phyloP scores from a whole-genome alignment of 768 basidiomycete genomes.

The Pleurotus salmoneostramineus region DNA sequence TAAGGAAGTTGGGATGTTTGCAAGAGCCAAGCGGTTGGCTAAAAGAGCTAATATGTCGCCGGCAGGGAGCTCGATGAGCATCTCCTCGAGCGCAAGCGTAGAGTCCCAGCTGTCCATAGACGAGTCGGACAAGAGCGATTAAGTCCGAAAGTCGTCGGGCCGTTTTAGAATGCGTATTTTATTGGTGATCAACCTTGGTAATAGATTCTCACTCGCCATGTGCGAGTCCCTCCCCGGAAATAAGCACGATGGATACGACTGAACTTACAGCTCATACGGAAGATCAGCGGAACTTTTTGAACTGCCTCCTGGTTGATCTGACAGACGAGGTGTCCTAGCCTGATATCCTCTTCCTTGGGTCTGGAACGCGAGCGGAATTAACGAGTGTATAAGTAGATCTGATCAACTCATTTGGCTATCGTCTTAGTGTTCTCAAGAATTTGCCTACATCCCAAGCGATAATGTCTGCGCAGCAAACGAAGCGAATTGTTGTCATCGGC shows the following conservation, averaged over 20 bases:
- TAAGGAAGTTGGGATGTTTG: constrained; percentile 82
- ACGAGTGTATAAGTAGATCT: too few species aligned
- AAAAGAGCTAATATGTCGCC: constrained; percentile 21
- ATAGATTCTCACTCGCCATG: background rate
- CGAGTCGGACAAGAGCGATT: constrained; percentile 4
- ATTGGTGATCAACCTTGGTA: background rate
- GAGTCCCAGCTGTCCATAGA: background rate
- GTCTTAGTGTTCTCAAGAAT: background rate
- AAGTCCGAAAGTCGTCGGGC: background rate
- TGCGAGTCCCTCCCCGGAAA: too few species aligned
- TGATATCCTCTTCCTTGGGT: too few species aligned
- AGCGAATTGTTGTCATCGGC: constrained; percentile 32
- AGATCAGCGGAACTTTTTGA: background rate
- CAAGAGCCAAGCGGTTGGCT: constrained; percentile 73
- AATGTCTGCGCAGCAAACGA: constrained; percentile 10
- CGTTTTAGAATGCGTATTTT: background rate
- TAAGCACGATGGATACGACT: background rate
- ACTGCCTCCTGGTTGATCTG: too few species aligned
- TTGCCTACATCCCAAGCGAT: background rate
- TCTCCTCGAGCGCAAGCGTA: background rate
- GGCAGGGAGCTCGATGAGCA: background rate
- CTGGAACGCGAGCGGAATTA: too few species aligned
- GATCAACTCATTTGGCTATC: too few species aligned
- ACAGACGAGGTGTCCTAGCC: too few species aligned
- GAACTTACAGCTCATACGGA: background rate